Percentiles rank a stretch among this genome's conserved stretches.
Evolutionary conservation across 495 filamentous ascomycete species (phyloP).

Genomic region (Penicillium arizonense): DNA sequence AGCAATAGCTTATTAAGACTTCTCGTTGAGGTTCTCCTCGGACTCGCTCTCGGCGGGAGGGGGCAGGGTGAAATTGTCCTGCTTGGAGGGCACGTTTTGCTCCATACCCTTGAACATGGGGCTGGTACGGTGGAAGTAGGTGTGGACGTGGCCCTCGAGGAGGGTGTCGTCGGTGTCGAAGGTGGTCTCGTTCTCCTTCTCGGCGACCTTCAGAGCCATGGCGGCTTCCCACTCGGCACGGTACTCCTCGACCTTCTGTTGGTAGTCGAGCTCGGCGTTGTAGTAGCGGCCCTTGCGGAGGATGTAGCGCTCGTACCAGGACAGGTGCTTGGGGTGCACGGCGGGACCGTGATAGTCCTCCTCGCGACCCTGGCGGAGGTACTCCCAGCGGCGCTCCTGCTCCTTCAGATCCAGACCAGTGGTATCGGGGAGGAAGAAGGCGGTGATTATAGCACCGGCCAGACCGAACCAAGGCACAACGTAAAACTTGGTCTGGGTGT

Average conservation of each 20-base stretch:
- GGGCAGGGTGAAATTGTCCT: constrained; percentile 39
- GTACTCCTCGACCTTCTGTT: constrained; percentile 79
- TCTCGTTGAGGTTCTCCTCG: constrained; percentile 22
- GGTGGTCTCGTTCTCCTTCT: constrained; percentile 41
- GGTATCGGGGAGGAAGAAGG: constrained; percentile 83
- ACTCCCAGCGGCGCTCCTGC: constrained; percentile 85
- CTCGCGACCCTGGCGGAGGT: constrained; percentile 69
- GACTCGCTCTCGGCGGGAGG: constrained; percentile 37
- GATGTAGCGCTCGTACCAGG: constrained; percentile 70
- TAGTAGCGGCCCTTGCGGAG: constrained; percentile 71
- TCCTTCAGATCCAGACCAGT: constrained; percentile 92
- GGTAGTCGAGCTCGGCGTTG: constrained; percentile 72
- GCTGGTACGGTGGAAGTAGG: constrained; percentile 50
- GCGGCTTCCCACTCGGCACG: constrained; percentile 61
- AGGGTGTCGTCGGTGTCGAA: constrained; percentile 43
- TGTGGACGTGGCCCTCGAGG: constrained; percentile 44
- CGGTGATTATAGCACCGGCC: constrained; percentile 72
- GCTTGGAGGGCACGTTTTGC: constrained; percentile 28
- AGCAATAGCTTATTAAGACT: constrained; percentile 10
- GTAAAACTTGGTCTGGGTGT: constrained; percentile 72
- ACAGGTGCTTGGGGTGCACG: constrained; percentile 81
- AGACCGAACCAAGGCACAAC: constrained; percentile 92
- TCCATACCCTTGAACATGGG: constrained; percentile 51
- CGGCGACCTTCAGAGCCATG: constrained; percentile 46
- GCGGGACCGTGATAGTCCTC: constrained; percentile 86